These are phyloP conservation scores for Colletotrichum echinochloae DNA, from an alignment of 2,329 filamentous ascomycete genomes.

Conservation along the genomic window DNA sequence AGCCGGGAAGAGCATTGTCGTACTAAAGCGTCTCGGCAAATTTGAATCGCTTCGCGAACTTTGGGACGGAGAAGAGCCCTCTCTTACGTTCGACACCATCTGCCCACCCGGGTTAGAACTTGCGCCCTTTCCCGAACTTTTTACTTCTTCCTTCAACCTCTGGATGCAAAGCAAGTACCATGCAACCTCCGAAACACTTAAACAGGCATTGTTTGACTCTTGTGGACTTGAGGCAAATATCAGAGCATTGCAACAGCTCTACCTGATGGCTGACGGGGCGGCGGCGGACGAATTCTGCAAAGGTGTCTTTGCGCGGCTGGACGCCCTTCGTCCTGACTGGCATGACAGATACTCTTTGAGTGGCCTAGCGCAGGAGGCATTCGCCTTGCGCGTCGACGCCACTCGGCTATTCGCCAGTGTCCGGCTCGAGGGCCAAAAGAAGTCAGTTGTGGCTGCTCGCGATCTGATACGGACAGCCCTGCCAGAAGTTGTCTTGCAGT, in stretches of 20 bases:
- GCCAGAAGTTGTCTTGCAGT: conserved; percentile 73
- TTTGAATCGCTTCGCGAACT: conserved; percentile 53
- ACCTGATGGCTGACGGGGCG: conserved; percentile 81
- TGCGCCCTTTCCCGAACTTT: conserved; percentile 79
- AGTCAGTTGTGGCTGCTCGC: conserved; percentile 57
- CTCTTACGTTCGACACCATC: conserved; percentile 68
- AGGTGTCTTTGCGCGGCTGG: conserved; percentile 80
- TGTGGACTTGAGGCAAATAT: conserved; percentile 76
- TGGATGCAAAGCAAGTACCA: conserved; percentile 84
- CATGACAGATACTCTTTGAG: conserved; percentile 85
- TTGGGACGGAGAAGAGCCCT: conserved; percentile 54
- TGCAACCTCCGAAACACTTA: conserved; percentile 74
- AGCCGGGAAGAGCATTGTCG: conserved; percentile 87
- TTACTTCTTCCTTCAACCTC: conserved; percentile 76
- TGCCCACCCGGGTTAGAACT: conserved; percentile 62
- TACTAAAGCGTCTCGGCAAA: conserved; percentile 78
- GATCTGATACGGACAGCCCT: conserved; percentile 59
- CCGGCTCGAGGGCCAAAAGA: conserved; percentile 53
- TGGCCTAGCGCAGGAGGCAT: conserved; percentile 80
- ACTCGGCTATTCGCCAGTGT: conserved; percentile 73
- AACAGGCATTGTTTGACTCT: conserved; percentile 73
- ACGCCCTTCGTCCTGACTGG: conserved; percentile 72
- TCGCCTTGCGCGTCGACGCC: conserved; percentile 68
- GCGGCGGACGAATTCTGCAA: conserved; percentile 74
- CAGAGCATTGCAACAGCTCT: conserved; percentile 76